Conservation (phyloP, 495 filamentous ascomycete genomes). For the Melanomma pulvis-pyrius region DNA sequence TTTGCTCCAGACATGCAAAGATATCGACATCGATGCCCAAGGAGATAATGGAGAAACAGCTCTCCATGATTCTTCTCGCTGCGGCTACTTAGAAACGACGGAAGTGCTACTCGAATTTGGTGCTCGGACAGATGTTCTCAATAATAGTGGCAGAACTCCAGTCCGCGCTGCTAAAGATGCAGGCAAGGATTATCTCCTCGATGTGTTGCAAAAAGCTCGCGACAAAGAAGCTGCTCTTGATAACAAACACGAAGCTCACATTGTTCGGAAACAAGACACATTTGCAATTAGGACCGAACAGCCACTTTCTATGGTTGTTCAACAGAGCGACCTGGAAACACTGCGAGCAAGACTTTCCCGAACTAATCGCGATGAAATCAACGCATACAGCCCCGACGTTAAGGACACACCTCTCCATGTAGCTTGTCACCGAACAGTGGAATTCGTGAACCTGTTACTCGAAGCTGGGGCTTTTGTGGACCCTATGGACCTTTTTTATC, state of each 20-base stretch:
- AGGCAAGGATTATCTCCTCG: constrained; percentile 7
- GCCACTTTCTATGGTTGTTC: constrained; percentile 8
- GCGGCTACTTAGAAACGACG: constrained; percentile 4
- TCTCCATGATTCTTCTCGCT: constrained; percentile 18
- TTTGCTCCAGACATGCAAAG: constrained; percentile 17
- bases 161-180: constrained; percentile 22
- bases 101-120: constrained; percentile 26
- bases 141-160: constrained; percentile 18
- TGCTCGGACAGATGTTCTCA: constrained; percentile 23
- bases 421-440: constrained; percentile 1
- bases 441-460: constrained; percentile 19
- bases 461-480: constrained; percentile 21
- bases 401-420: constrained; percentile 17
- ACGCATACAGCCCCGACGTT: constrained; percentile 14
- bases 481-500: constrained; percentile 13
- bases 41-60: constrained; percentile 25
- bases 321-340: background rate
- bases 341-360: constrained; percentile 1
- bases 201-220: constrained; percentile 12
- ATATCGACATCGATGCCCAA: constrained; percentile 18
- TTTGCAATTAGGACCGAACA: constrained; percentile 9
- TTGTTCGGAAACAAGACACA: constrained; percentile 17
- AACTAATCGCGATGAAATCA: constrained; percentile 5
- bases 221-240: constrained; percentile 9
- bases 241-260: constrained; percentile 2